Percentiles rank a stretch among this genome's conserved stretches.
These are phyloP conservation scores for Arthroderma sp. DNA, from an alignment of 2,329 filamentous ascomycete species.

Conservation along the genomic window DNA sequence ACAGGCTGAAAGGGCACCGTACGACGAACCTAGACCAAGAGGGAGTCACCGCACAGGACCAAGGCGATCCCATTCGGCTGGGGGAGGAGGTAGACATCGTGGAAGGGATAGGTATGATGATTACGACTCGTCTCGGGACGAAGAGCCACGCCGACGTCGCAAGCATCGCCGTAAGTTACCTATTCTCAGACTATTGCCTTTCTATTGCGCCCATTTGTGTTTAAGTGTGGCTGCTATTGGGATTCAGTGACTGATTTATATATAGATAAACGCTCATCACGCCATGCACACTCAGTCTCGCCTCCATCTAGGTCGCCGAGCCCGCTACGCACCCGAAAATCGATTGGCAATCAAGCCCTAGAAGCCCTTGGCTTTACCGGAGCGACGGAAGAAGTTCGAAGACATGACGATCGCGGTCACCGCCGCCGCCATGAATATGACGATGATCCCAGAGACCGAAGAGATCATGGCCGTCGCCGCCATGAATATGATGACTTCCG, in stretches of 20 bases:
- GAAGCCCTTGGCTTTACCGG: conserved; percentile 50
- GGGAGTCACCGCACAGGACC: not conserved
- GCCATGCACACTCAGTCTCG: conserved; percentile 19
- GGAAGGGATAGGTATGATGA: conserved; percentile 24
- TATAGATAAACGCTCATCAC: conserved; percentile 21
- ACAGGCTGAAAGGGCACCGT: not conserved
- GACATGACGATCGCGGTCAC: conserved; percentile 50
- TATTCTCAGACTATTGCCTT: too few species aligned
- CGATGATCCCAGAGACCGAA: conserved; percentile 23
- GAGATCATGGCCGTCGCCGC: conserved; percentile 19
- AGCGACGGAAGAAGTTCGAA: conserved; percentile 40
- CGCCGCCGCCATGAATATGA: conserved; percentile 20
- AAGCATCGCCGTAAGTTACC: not conserved
- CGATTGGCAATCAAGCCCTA: conserved; percentile 39
- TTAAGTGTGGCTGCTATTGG: too few species aligned
- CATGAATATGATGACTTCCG: not conserved
- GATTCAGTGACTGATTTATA: not conserved
- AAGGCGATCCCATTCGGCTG: conserved; percentile 1
- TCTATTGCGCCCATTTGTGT: too few species aligned
- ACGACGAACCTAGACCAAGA: not conserved
- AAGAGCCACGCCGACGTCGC: conserved; percentile 20
- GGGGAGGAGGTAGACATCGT: not conserved
- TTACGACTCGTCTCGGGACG: conserved; percentile 25
- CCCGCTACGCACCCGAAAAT: conserved; percentile 31
- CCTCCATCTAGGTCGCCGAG: conserved; percentile 30